Base-by-base conservation (phyloP, 306 rosid genomes). In the Quercus mongolica region DNA sequence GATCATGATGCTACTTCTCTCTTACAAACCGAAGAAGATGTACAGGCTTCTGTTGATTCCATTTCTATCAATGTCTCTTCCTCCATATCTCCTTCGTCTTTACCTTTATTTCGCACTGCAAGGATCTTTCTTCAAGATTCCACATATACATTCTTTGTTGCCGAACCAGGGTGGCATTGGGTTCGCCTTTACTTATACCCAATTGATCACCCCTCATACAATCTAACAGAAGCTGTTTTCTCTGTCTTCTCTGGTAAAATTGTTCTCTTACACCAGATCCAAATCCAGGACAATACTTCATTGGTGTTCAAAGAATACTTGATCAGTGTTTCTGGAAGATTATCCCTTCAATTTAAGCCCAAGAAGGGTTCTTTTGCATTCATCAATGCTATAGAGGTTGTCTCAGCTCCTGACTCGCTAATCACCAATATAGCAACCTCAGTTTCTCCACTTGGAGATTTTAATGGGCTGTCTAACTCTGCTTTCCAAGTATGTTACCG, bases 141-240 rank as follows among this genome's bases (percentile, higher is more conserved):
- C 20, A 82, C 80, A 10, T 94, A 82, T 76, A 85, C 85, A 2
- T 94, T 91, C 75, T 86, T 85, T 80, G 85, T 94, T 44, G 81
- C 97, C 33, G 81, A 85, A 31, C 14, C 85, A 0, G 97, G 95
- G 30, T 46, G 86, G 44, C 87, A 92, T 74, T 94, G 92, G 90
- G 23, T 94, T 74, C 97, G 98, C 19, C 97, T 94, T 19, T 90
- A 91, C 90, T 92, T 92, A 86, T 88, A 77, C 80, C 91, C 97
- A 31, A 82, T 94, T 41, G 76, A 82, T 2, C 78, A 90, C 74
- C 76, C 87, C 26, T 71, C 86, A 0, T 87, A 82, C 26, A 85
- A 92, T 85, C 91, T 94, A 28, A 67, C 83, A 13, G 73, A 56
- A 30, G 91, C 94, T 1, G 83, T 85, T 44, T 92, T 92, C 84